Conservation (phyloP, 2,329 filamentous ascomycete species). For the Decorospora gaudefroyi region DNA sequence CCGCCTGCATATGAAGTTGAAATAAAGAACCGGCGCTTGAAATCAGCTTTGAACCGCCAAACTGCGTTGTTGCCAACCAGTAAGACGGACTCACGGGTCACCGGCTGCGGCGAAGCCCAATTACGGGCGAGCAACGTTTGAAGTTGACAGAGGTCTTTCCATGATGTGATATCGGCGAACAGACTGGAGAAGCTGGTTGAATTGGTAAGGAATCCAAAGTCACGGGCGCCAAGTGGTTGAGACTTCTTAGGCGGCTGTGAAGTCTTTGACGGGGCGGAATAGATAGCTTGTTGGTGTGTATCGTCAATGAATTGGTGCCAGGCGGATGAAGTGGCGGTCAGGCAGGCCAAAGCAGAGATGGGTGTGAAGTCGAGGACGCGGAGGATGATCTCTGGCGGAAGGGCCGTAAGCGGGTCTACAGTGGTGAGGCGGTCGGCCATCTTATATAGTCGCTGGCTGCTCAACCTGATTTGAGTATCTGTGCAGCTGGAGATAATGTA, state of each 20-base stretch:
- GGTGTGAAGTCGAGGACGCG: constrained; percentile 14
- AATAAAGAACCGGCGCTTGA: constrained; percentile 14
- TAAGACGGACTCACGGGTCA: constrained; percentile 9
- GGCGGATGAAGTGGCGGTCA: constrained; percentile 6
- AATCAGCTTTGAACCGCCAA: constrained; percentile 13
- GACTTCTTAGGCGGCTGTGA: background rate
- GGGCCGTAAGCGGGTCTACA: constrained; percentile 10
- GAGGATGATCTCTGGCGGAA: constrained; percentile 13
- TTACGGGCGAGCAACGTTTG: constrained; percentile 7
- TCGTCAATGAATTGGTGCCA: constrained; percentile 15
- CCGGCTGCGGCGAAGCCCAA: constrained; percentile 2
- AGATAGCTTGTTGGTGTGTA: constrained; percentile 8
- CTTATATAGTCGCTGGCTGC: background rate
- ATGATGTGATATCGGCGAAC: constrained; percentile 8
- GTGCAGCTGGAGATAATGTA: constrained; percentile 1
- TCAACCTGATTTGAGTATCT: background rate
- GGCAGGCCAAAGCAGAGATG: constrained; percentile 6
- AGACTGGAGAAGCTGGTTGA: constrained; percentile 11
- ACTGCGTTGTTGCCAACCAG: constrained; percentile 8
- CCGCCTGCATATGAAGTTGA: constrained; percentile 12
- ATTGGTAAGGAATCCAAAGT: constrained; percentile 4
- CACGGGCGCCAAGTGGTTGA: constrained; percentile 1
- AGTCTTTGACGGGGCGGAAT: constrained; percentile 9
- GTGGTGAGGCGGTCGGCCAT: background rate
- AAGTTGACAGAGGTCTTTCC: constrained; percentile 9